Evolutionary conservation across 148 eudicot species (phyloP), one percentile per base, ranked within the genome.

Genomic region (Fagopyrum tataricum): DNA sequence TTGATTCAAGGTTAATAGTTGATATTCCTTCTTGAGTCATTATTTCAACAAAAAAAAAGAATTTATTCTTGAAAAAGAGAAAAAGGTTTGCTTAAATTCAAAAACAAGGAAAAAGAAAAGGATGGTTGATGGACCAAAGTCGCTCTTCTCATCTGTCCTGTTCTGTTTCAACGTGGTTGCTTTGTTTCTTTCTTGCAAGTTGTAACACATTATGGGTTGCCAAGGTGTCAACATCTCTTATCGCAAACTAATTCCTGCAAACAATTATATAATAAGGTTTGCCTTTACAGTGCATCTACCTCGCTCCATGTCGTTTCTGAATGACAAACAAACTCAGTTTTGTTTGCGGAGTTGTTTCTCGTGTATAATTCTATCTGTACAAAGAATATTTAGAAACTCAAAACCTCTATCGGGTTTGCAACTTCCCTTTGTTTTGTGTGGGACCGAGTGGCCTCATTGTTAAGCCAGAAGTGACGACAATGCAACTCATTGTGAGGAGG

Each of bases 401-500:
- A 1, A 7, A 64, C 18, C 43, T 37, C 5, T 13, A 3, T 64
- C 6, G 44, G 44, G 44, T 64, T 15, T 37, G 69, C 26, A 37
- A 37, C 44, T 64, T 64, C 10, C 44, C 10, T 15, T 64, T 64
- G 20, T 64, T 64, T 1, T 18, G 20, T 13, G 6, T 18, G 31
- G 2, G 69, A 37, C 14, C 42, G 43, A 31, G 43, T 31, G 69
- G 69, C 18, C 69, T 64, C 18, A 39, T 31, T 14, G 44, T 64
- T 6, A 64, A 39, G 18, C 42, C 9, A 4, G 43, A 64, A n/a
- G 69, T 31, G 44, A 39, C 3, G 7, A 64, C 20, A 39, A 64
- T 64, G 79, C 82, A 87, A 17, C 81, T 84, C 8, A 84, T 47
- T 44, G 85, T 75, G 44, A 89, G 4, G 20, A 90, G 59, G 15